Conservation (phyloP, 139 green algal genomes). For the Nannochloris sp. region DNA sequence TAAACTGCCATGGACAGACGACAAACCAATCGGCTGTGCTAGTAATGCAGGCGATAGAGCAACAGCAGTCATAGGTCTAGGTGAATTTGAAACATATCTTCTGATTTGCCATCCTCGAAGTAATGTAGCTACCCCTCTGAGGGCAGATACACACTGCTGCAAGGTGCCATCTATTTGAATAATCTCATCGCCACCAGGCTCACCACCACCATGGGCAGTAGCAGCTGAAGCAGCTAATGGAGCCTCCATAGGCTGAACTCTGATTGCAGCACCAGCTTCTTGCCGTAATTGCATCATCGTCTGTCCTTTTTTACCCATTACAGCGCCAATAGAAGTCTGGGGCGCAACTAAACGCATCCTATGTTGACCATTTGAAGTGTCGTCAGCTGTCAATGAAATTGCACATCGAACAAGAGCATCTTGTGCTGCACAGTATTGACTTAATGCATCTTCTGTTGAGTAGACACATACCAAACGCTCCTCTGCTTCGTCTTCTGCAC, state of each 20-base stretch:
- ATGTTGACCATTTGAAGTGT: neutral
- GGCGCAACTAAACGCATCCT: conserved; percentile 22
- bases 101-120: conserved; percentile 28
- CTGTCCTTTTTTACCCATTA: conserved; percentile 24
- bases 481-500: conserved; percentile 9
- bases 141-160: conserved; percentile 15
- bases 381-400: conserved; percentile 16
- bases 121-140: conserved; percentile 31
- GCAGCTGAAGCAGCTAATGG: neutral
- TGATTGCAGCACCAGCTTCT: conserved; percentile 27
- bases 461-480: conserved; percentile 28
- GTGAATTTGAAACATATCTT: neutral
- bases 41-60: neutral
- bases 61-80: neutral
- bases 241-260: conserved; percentile 11
- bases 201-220: neutral
- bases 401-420: conserved; percentile 32
- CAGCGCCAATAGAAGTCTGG: conserved; percentile 14
- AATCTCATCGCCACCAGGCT: conserved; percentile 10
- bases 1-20: neutral
- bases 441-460: conserved; percentile 21
- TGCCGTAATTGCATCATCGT: conserved; percentile 26
- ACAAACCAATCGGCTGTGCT: neutral
- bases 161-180: conserved; percentile 31
- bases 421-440: conserved; percentile 30